Evolutionary conservation across 2,329 filamentous ascomycete genomes (phyloP).

Genomic region (Cordyceps cateniannulata): DNA sequence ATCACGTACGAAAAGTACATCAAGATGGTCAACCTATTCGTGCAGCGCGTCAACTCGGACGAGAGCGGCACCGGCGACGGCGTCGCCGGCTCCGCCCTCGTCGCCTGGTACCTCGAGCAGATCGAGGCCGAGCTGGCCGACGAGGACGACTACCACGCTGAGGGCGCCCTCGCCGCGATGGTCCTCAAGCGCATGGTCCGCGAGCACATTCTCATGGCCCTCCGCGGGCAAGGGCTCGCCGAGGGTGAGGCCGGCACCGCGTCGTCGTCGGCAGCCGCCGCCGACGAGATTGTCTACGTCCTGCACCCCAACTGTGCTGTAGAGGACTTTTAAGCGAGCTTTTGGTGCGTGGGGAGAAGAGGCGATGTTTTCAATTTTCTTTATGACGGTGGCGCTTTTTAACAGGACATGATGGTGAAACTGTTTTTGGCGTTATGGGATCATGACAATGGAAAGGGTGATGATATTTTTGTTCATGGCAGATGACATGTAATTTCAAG

Average conservation of each 20-base stretch:
- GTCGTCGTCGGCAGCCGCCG: conserved; percentile 34
- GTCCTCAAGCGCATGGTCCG: conserved; percentile 92
- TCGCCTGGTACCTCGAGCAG: conserved; percentile 89
- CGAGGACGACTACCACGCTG: conserved; percentile 73
- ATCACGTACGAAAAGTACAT: conserved; percentile 96
- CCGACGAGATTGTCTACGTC: conserved; percentile 62
- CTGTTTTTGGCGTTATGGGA: no score
- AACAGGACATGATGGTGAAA: no score
- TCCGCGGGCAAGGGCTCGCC: conserved; percentile 55
- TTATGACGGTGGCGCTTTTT: no score
- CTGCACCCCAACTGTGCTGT: conserved; percentile 90
- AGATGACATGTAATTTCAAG: not conserved
- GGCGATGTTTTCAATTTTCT: no score
- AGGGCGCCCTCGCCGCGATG: conserved; percentile 69
- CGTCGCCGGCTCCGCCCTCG: conserved; percentile 72
- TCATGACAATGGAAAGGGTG: no score
- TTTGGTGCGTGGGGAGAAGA: not conserved
- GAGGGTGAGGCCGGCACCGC: conserved; percentile 38
- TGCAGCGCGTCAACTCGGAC: conserved; percentile 77
- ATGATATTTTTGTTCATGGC: no score
- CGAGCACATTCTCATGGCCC: conserved; percentile 83
- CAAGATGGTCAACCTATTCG: conserved; percentile 78
- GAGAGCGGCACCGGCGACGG: conserved; percentile 72
- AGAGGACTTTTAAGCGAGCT: conserved; percentile 46
- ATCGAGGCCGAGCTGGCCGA: conserved; percentile 75